Base-by-base conservation (phyloP, 2,329 filamentous ascomycete genomes). In the Ploettnerulaceae sp. region DNA sequence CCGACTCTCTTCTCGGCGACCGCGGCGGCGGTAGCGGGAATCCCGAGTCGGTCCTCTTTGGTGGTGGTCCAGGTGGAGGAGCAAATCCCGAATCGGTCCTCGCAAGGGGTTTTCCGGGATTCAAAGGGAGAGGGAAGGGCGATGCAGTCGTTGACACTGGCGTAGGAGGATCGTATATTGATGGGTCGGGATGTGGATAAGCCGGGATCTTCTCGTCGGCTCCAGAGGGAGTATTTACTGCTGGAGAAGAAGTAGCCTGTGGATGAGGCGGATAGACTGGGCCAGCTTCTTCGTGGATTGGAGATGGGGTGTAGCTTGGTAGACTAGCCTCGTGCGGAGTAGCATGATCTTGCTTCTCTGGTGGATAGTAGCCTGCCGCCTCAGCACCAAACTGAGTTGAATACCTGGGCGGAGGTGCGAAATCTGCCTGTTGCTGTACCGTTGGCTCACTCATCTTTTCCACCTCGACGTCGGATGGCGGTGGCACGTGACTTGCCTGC, bases 391-490 rank as follows among this genome's bases (percentile, higher is more conserved):
- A 31, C 15, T 17, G 15, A 3, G 36, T 11, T 7, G 33, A 29
- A 11, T 45, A 48, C 12, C 44, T 15, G 3, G 36, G 24, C 21
- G 51, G 48, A 5, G 49, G 49, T 7, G 43, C 46, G 24, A 42
- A 54, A 7, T 32, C 22, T 11, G 38, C 22, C 25, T 47, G 22
- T 34, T 53, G 40, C n/a, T 45, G 43, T 6, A 39, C 24, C 5
- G 48, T 47, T 4, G 51, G 50, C 17, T 55, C 45, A 24, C 43
- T 51, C 25, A 51, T 31, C 17, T 42, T 48, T 43, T 67, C 55
- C 36, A 50, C 47, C 33, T 66, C 65, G 45, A 72, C 81, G 60
- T 96, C 89, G 35, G 83, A 82, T 0, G 90, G 90, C 0, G 88
- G 78, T 6, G 85, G 81, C 46, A 84, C 71, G 33, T 69, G 75